A percentile compares a stretch with the other conserved stretches of the same genome.
Conservation (phyloP, 495 filamentous ascomycete species). For the Entonaema liquescens region DNA sequence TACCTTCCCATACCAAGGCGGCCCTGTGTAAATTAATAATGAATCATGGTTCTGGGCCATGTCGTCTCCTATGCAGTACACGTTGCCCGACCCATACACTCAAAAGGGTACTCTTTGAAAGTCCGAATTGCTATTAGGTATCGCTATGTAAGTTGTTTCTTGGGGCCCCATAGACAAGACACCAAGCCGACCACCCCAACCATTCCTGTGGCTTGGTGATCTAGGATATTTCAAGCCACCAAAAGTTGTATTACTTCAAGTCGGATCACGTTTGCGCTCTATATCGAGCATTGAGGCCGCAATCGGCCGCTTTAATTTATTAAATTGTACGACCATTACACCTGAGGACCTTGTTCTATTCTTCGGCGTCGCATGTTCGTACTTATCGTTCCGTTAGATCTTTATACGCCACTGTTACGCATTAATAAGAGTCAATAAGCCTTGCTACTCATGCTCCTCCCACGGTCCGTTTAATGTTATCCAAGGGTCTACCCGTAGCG, state of each 20-base stretch:
- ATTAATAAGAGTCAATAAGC: slow-evolving; percentile 23
- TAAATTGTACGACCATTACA: slow-evolving; percentile 3
- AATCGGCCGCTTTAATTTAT: slow-evolving; percentile 6
- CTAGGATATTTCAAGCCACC: slow-evolving; percentile 3
- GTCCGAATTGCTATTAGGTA: not conserved
- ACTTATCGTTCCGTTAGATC: slow-evolving; percentile 8
- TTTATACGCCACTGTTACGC: slow-evolving; percentile 26
- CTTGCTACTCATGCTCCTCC: slow-evolving; percentile 6
- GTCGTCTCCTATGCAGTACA: not conserved
- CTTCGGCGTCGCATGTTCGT: not conserved
- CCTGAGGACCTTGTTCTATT: slow-evolving; percentile 1
- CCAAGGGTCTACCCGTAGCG: not conserved
- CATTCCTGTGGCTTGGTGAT: not conserved
- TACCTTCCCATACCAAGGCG: too few relatives aligned
- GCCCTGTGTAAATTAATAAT: not conserved
- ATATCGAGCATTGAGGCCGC: not conserved
- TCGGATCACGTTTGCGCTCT: slow-evolving; percentile 11
- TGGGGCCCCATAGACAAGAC: not conserved
- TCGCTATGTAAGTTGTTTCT: not conserved
- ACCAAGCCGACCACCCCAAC: not conserved
- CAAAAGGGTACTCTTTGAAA: not conserved
- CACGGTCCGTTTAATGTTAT: slow-evolving; percentile 8
- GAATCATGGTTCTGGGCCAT: not conserved
- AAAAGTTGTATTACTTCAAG: slow-evolving; percentile 21
- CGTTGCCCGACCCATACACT: not conserved